These are phyloP conservation scores for Fusarium avenaceum DNA, from an alignment of 2,329 filamentous ascomycete genomes.

Conservation along the genomic window DNA sequence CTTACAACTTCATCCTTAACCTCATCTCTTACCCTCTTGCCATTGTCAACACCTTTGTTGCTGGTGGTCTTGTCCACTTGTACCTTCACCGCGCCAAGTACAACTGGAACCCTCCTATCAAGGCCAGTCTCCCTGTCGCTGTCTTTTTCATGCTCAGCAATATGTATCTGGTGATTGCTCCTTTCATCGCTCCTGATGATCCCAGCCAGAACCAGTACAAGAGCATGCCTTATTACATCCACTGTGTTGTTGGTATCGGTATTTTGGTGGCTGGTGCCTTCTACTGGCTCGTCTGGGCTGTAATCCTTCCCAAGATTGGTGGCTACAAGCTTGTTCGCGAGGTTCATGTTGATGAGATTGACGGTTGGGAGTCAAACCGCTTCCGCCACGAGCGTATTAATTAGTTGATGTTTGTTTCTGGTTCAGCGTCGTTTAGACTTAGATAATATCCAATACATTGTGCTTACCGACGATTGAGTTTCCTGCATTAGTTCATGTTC, in stretches of 20 bases:
- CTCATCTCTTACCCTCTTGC: conserved; percentile 75
- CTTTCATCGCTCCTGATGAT: conserved; percentile 66
- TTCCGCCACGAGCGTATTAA: conserved; percentile 62
- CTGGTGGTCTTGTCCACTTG: conserved; percentile 66
- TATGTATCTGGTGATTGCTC: conserved; percentile 71
- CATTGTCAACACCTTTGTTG: conserved; percentile 68
- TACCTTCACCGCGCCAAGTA: conserved; percentile 63
- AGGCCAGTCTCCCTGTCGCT: conserved; percentile 66
- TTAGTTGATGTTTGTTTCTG: conserved; percentile 7
- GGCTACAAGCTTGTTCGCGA: conserved; percentile 69
- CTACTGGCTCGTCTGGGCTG: conserved; percentile 70
- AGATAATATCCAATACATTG: conserved; percentile 28
- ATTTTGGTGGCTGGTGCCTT: conserved; percentile 65
- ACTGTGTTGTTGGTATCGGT: conserved; percentile 69
- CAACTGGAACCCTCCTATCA: conserved; percentile 68
- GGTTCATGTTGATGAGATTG: conserved; percentile 66
- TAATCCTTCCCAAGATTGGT: conserved; percentile 65
- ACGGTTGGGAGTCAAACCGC: conserved; percentile 73
- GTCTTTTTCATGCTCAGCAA: conserved; percentile 73
- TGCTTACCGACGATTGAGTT: neutral
- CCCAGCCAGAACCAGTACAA: conserved; percentile 66
- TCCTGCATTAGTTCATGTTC: neutral
- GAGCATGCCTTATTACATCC: conserved; percentile 68
- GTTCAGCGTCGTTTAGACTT: conserved; percentile 10
- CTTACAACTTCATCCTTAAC: conserved; percentile 74